These are phyloP conservation scores for Trichophyton mentagrophytes DNA, from an alignment of 2,329 filamentous ascomycete genomes.

Conservation along the genomic window DNA sequence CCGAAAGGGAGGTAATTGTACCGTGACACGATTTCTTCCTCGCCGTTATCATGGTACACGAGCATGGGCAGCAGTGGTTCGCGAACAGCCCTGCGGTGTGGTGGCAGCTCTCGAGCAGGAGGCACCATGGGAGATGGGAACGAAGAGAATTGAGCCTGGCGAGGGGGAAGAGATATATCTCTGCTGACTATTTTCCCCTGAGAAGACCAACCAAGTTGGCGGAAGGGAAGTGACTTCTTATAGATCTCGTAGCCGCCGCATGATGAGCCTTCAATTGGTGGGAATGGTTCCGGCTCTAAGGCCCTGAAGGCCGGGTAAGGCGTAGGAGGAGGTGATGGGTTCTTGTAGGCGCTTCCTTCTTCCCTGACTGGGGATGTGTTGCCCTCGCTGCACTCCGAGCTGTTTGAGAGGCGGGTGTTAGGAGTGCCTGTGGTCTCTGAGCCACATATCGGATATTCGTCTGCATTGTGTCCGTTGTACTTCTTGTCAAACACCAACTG, in stretches of 20 bases:
- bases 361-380: neutral
- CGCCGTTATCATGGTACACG: neutral
- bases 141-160: neutral
- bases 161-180: neutral
- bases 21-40: neutral
- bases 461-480: neutral
- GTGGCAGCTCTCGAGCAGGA: neutral
- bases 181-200: neutral
- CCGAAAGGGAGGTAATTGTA: neutral
- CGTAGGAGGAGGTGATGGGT: neutral
- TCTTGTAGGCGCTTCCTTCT: neutral
- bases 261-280: neutral
- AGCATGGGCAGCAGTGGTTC: neutral
- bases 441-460: neutral
- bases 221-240: conserved; percentile 5
- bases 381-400: neutral
- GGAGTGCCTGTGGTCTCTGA: neutral
- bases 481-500: neutral
- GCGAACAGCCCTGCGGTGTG: neutral
- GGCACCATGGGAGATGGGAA: neutral
- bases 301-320: neutral
- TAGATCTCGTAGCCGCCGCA: neutral
- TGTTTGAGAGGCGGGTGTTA: neutral
- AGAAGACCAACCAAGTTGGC: neutral
- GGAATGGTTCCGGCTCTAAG: neutral